A percentile compares a stretch with the other conserved stretches of the same genome.
These are phyloP conservation scores for Ophiostoma novo-ulmi DNA, from an alignment of 2,329 filamentous ascomycete species.

Conservation along the genomic window DNA sequence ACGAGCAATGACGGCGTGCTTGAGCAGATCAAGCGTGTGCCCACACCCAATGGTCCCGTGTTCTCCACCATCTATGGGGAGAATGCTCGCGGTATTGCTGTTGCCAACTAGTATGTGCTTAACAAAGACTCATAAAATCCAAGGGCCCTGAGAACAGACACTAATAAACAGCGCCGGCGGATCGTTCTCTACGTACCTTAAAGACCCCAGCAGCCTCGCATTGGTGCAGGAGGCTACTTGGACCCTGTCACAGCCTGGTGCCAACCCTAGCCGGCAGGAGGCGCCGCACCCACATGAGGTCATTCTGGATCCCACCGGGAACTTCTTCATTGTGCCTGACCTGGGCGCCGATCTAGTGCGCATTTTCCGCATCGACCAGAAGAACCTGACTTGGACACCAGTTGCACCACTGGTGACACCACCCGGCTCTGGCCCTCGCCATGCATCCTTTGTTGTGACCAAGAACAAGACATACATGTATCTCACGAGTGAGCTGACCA, in stretches of 20 bases:
- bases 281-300: constrained; percentile 59
- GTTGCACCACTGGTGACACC: constrained; percentile 40
- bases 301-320: constrained; percentile 59
- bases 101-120: constrained; percentile 44
- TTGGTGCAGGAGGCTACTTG: constrained; percentile 40
- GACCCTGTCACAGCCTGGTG: constrained; percentile 37
- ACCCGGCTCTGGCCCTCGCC: constrained; percentile 59
- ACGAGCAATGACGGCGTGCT: constrained; percentile 39
- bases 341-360: constrained; percentile 60
- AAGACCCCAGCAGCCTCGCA: constrained; percentile 36
- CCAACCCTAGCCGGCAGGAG: constrained; percentile 47
- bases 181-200: constrained; percentile 43
- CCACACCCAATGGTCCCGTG: constrained; percentile 41
- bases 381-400: constrained; percentile 40
- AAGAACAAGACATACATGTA: constrained; percentile 50
- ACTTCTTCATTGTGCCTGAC: constrained; percentile 61
- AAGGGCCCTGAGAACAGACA: background rate
- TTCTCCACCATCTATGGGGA: constrained; percentile 42
- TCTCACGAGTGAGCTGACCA: constrained; percentile 56
- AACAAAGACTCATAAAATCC: background rate
- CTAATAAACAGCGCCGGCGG: constrained; percentile 32
- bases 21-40: constrained; percentile 35
- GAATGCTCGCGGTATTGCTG: constrained; percentile 37
- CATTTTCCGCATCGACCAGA: constrained; percentile 49
- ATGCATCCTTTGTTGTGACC: constrained; percentile 53